Evolutionary conservation across 1,284 basidiomycete genomes (phyloP), one percentile per base, ranked within the genome.

Genomic region (Sporisorium scitamineum): DNA sequence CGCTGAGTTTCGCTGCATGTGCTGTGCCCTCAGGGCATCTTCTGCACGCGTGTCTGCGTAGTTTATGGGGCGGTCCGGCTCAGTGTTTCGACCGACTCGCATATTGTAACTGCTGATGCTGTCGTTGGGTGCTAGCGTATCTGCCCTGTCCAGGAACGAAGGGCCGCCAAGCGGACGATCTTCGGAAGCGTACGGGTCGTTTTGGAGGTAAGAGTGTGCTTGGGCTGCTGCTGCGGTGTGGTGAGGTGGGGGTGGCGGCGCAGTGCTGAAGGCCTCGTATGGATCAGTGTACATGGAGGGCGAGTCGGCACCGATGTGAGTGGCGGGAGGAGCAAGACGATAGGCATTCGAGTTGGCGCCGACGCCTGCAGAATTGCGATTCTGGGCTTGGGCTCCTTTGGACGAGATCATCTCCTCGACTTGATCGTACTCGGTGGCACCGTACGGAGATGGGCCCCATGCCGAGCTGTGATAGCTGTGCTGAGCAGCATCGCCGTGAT

Each of bases 231-330:
- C 20, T 11, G 22, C 37, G 10, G 50, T 32, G 45, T 42, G 53
- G 22, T 59, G 29, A 5, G 67, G 61, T 18, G 69, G 24, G 13
- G 67, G 61, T 6, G 69, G 63, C 5, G 61, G 60, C 1, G 61
- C 60, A 9, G 61, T 53, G 41, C 65, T 66, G 60, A 67, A 69
- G 16, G 67, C 60, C 47, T 81, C 80, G 60, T 62, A 79, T 0
- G 75, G 75, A 37, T 81, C 80, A 8, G 76, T 80, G 44, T 80
- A 81, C 69, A 76, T 70, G n/a, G 76, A 78, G 13, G 78, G 78
- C 27, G 75, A 64, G 39, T 75, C 67, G 8, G 57, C 59, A 18
- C 59, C 62, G 5, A 70, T 22, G 5, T 70, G 20, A 10, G 55
- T 63, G 9, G 66, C 72, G 16, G 72, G 67, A 7, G 60, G 48